Base-by-base conservation (phyloP, 768 basidiomycete species). In the Erythrobasidium yunnanense region DNA sequence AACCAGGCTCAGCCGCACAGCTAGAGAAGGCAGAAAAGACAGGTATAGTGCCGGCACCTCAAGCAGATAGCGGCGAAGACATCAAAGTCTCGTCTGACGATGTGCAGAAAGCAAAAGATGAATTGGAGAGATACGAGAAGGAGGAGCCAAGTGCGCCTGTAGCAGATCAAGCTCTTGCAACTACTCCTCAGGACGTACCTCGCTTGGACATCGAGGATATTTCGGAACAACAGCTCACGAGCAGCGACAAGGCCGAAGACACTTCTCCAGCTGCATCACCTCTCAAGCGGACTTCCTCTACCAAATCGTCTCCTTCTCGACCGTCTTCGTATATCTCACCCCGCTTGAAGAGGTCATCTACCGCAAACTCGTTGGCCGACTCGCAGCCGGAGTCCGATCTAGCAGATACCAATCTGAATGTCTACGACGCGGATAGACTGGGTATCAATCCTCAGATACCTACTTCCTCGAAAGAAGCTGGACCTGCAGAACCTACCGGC, bases 341-440 rank as follows among this genome's bases (percentile, higher is more conserved):
- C 25, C 56, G 56, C 18, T 30, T 58, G 22, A 35, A 46, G 22
- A n/a, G 56, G 2, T 58, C 56, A 2, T 42, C 25, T 47, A 58
- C 56, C 11, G 56, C 56, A 13, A 58, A 58, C 29, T 58, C 56
- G 13, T 4, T 63, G 5, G 29, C 54, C 54, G 54, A 8, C 11
- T 63, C 60, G 18, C 60, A 63, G 15, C 60, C 47, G 4, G 60
- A 63, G 27, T 49, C 45, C 17, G 60, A 63, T 27, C 7, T 63
- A 23, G 60, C 60, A 5, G 60, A 63, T 22, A 51, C 60, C 6
- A 63, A 63, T 33, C 49, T 63, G 7, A 49, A 58, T 29, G 25
- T 23, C 47, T 58, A 34, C 49, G 60, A 63, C 27, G 45, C 54
- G n/a, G 38, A 42, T 42, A 42, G 38, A 42, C 38, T 42, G 11